A percentile compares a stretch with the other conserved stretches of the same genome.
phyloP scores from a whole-genome alignment of 345 rosid species.

The Brassica juncea region DNA sequence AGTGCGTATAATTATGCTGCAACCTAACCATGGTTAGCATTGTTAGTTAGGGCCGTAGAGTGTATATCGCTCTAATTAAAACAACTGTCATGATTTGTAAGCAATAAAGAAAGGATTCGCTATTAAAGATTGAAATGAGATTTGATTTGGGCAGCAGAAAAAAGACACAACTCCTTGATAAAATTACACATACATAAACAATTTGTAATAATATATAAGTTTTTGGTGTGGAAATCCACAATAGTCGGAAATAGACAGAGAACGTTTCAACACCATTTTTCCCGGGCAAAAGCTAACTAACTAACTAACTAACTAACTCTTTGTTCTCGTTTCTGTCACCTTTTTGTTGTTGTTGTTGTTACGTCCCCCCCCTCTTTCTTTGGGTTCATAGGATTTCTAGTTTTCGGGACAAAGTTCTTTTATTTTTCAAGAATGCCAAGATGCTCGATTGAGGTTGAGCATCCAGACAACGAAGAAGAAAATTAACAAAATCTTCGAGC shows the following conservation, averaged over 20 bases:
- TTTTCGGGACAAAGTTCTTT: constrained; percentile 20
- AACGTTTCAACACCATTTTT: constrained; percentile 77
- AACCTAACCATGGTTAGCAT: neutral
- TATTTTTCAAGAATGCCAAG: constrained; percentile 13
- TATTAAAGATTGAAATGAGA: neutral
- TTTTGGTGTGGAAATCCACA: constrained; percentile 14
- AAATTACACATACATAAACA: neutral
- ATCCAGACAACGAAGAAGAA: neutral
- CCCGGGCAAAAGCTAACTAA: constrained; percentile 49
- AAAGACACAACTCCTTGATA: neutral
- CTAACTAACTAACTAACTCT: constrained; percentile 6
- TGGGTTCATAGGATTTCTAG: constrained; percentile 34
- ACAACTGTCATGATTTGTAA: neutral
- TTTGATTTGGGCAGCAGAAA: neutral
- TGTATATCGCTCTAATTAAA: neutral
- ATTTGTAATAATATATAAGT: neutral
- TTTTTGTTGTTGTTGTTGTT: neutral
- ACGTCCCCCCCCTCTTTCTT: constrained; percentile 3
- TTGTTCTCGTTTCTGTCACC: constrained; percentile 4
- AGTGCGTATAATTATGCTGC: neutral
- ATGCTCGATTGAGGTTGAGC: constrained; percentile 40
- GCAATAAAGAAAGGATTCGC: neutral
- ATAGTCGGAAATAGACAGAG: neutral
- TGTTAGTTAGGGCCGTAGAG: neutral
- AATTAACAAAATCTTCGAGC: constrained; percentile 18